A percentile compares a stretch with the other conserved stretches of the same genome.
Evolutionary conservation across 2,329 filamentous ascomycete genomes (phyloP).

Genomic region (Pseudomassariella vexata): DNA sequence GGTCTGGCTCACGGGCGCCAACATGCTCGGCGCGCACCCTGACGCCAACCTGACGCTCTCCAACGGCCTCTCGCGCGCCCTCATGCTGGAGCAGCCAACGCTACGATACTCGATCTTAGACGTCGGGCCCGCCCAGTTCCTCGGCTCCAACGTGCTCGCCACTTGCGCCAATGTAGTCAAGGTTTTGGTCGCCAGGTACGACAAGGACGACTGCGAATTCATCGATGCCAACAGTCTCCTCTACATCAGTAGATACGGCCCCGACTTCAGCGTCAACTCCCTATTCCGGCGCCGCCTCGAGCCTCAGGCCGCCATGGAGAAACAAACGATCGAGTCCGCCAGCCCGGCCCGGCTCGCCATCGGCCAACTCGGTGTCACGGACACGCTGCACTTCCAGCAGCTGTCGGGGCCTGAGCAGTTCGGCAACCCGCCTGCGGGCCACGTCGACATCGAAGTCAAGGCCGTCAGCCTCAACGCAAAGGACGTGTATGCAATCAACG

Average conservation of each 20-base stretch:
- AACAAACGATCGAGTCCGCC: constrained; percentile 1
- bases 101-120: constrained; percentile 8
- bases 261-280: constrained; percentile 14
- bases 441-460: constrained; percentile 8
- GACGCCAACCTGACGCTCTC: constrained; percentile 10
- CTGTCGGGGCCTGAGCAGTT: neutral
- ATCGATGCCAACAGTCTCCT: constrained; percentile 7
- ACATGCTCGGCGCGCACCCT: constrained; percentile 4
- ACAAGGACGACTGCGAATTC: constrained; percentile 13
- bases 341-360: constrained; percentile 9
- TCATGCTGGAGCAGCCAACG: constrained; percentile 13
- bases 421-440: constrained; percentile 4
- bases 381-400: constrained; percentile 17
- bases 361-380: constrained; percentile 6
- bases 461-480: constrained; percentile 16
- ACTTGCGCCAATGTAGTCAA: constrained; percentile 3
- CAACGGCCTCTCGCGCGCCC: constrained; percentile 10
- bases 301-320: neutral
- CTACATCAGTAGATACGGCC: constrained; percentile 16
- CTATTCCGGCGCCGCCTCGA: constrained; percentile 10
- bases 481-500: constrained; percentile 19
- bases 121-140: constrained; percentile 3
- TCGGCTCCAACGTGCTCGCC: neutral
- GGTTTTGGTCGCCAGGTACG: neutral
- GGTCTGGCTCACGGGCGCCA: constrained; percentile 11